Conservation (phyloP, 139 green algal genomes). For the Yamagishiella unicocca region DNA sequence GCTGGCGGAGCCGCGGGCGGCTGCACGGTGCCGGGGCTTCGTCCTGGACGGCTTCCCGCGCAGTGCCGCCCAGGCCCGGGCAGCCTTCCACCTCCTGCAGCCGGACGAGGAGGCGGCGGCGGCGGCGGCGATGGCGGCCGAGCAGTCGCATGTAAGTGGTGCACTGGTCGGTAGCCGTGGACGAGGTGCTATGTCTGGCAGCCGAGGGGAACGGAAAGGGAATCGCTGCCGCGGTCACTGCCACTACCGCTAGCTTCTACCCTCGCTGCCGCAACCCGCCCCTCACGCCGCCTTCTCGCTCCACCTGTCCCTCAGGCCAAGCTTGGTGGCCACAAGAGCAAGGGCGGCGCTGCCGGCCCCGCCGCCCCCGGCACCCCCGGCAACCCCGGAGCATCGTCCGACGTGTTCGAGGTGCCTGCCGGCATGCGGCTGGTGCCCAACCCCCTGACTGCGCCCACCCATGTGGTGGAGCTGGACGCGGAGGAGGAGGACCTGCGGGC, state of each 20-base stretch:
- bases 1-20: not conserved
- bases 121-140: not conserved
- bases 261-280: not conserved
- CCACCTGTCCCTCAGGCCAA: not conserved
- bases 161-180: no score
- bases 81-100: constrained; percentile 52
- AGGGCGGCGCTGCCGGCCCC: not conserved
- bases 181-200: no score
- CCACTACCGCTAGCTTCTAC: not conserved
- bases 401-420: constrained; percentile 29
- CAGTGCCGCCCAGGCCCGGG: constrained; percentile 27
- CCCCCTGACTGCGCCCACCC: constrained; percentile 29
- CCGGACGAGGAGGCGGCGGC: constrained; percentile 14
- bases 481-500: constrained; percentile 47
- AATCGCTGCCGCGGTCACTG: no score
- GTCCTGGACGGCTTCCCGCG: constrained; percentile 66
- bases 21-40: constrained; percentile 47
- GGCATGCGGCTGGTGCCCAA: constrained; percentile 43
- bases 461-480: constrained; percentile 55
- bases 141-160: constrained; percentile 4
- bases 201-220: no score
- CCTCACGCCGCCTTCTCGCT: not conserved
- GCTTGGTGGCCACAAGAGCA: not conserved
- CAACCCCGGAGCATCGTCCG: not conserved
- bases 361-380: not conserved